Conservation (phyloP, 495 filamentous ascomycete species). For the Cercophora scortea region DNA sequence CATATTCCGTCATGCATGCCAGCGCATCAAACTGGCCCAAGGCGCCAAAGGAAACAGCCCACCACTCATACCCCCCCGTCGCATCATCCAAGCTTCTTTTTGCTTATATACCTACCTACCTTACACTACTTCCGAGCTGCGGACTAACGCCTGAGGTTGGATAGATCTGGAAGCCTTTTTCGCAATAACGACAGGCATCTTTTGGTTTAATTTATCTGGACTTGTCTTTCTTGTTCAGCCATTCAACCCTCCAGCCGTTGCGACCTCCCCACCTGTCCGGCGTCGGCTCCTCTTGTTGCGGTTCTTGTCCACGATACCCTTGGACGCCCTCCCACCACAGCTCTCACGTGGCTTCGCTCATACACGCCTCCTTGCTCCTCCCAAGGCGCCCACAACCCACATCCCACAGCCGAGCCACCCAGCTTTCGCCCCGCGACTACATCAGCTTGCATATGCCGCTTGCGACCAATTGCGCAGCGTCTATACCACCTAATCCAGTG, state of each 20-base stretch:
- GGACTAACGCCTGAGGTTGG: slow-evolving; percentile 32
- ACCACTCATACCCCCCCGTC: slow-evolving; percentile 28
- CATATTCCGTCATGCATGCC: slow-evolving; percentile 53
- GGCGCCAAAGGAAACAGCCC: slow-evolving; percentile 36
- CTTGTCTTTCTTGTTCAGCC: background rate
- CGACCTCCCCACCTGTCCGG: background rate
- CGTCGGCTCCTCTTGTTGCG: too few species aligned
- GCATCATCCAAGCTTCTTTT: slow-evolving; percentile 27
- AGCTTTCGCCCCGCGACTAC: slow-evolving; percentile 44
- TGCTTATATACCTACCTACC: slow-evolving; percentile 19
- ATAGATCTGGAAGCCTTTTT: slow-evolving; percentile 6
- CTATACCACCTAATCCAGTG: slow-evolving; percentile 38
- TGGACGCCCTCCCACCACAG: too few species aligned
- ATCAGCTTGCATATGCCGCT: slow-evolving; percentile 53
- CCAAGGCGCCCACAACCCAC: slow-evolving; percentile 1
- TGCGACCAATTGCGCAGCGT: slow-evolving; percentile 46
- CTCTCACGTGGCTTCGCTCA: slow-evolving; percentile 37
- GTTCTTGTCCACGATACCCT: slow-evolving; percentile 5
- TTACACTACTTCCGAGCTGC: slow-evolving; percentile 1
- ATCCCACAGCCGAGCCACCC: slow-evolving; percentile 33
- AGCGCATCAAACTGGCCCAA: slow-evolving; percentile 46
- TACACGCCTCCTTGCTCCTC: slow-evolving; percentile 20
- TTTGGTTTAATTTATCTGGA: background rate
- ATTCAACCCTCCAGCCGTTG: slow-evolving; percentile 8
- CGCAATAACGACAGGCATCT: background rate